phyloP scores from a whole-genome alignment of 1,284 basidiomycete genomes.

The Hemileia vastatrix region DNA sequence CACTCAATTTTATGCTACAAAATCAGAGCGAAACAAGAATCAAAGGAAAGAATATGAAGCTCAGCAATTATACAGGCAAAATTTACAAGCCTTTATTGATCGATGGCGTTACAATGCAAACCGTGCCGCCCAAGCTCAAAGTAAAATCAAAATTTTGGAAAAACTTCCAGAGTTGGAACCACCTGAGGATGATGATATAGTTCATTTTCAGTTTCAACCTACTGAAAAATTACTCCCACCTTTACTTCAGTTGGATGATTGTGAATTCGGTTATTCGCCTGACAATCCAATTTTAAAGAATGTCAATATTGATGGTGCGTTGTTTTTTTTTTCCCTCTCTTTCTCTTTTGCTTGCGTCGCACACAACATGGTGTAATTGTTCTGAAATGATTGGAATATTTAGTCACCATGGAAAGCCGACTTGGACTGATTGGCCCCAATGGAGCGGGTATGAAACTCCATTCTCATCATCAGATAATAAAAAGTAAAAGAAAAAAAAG shows the following conservation, averaged over 20 bases:
- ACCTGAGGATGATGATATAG: conserved; percentile 54
- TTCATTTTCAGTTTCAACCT: conserved; percentile 46
- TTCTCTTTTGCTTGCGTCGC: conserved; percentile 39
- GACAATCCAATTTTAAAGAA: conserved; percentile 70
- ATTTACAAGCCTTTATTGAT: conserved; percentile 95
- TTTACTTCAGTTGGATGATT: conserved; percentile 83
- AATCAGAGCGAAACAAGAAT: conserved; percentile 84
- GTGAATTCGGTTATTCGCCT: conserved; percentile 77
- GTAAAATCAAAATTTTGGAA: conserved; percentile 96
- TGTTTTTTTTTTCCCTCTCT: conserved; percentile 49
- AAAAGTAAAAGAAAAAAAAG: conserved; percentile 9
- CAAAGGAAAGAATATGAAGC: conserved; percentile 89
- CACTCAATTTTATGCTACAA: conserved; percentile 96
- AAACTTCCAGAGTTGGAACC: conserved; percentile 90
- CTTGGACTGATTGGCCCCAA: conserved; percentile 77
- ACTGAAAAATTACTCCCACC: conserved; percentile 94
- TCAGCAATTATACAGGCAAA: conserved; percentile 86
- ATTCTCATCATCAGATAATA: background rate
- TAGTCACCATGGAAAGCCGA: conserved; percentile 53
- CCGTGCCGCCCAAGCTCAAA: conserved; percentile 79
- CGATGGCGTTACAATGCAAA: conserved; percentile 76
- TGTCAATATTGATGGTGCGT: conserved; percentile 78
- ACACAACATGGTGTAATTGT: conserved; percentile 39
- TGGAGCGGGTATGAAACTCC: conserved; percentile 56
- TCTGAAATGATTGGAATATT: background rate